Percentiles rank a stretch among this genome's conserved stretches.
Conservation (phyloP, 345 rosid genomes). For the Clarkia xantiana region DNA sequence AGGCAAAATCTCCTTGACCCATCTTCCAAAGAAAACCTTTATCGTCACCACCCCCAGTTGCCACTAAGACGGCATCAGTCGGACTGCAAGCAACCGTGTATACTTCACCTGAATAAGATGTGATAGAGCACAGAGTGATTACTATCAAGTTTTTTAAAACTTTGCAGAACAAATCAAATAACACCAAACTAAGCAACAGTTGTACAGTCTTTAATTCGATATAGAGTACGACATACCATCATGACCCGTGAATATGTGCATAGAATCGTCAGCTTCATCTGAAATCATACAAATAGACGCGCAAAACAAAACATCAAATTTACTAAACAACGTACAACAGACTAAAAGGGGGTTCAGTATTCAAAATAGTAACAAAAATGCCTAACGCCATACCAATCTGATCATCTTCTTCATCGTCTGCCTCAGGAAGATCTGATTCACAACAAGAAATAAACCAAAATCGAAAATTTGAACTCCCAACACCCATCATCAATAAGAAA, state of each 20-base stretch:
- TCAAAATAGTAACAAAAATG: background rate
- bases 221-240: constrained; percentile 26
- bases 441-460: background rate
- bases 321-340: background rate
- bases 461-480: background rate
- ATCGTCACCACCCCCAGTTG: constrained; percentile 90
- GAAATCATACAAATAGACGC: constrained; percentile 6
- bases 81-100: constrained; percentile 71
- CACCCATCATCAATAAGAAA: background rate
- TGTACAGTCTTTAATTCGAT: background rate
- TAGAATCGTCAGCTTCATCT: constrained; percentile 72
- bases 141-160: background rate
- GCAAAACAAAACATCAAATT: background rate
- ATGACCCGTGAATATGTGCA: constrained; percentile 85
- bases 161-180: background rate
- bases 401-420: constrained; percentile 26
- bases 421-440: constrained; percentile 70
- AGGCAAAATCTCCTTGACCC: constrained; percentile 80
- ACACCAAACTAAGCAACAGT: background rate
- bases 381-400: constrained; percentile 7
- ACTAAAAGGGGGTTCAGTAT: too few relatives aligned
- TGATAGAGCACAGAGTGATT: background rate
- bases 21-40: constrained; percentile 73
- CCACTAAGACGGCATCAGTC: constrained; percentile 61
- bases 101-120: constrained; percentile 42